Conservation (phyloP, 441 rosid species). For the Gossypium gossypioides region DNA sequence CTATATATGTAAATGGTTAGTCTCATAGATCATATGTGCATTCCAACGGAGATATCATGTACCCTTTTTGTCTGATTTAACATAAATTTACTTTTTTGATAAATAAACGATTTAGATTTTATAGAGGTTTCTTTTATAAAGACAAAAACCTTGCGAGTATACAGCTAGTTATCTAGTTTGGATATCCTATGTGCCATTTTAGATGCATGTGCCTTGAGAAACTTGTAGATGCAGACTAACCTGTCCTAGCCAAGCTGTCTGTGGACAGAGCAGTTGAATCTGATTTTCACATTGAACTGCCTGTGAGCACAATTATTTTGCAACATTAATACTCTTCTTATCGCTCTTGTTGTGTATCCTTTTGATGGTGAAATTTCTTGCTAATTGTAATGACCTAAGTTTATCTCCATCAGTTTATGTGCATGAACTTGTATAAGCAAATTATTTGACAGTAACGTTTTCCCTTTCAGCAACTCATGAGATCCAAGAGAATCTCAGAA, state of each 20-base stretch:
- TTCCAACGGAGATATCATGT: not conserved
- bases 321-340: not conserved
- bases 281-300: not conserved
- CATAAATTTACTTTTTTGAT: not conserved
- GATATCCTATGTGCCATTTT: not conserved
- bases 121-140: not conserved
- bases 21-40: conserved; percentile 3
- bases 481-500: conserved; percentile 34
- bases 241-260: not conserved
- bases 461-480: conserved; percentile 52
- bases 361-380: not conserved
- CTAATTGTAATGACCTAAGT: not conserved
- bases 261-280: not conserved
- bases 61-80: not conserved
- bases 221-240: not conserved
- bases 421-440: not conserved
- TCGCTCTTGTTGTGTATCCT: not conserved
- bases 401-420: not conserved
- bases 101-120: not conserved
- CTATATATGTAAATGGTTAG: conserved; percentile 65
- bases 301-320: not conserved
- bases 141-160: not conserved
- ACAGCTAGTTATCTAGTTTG: not conserved
- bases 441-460: not conserved
- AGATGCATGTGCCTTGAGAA: not conserved